Evolutionary conservation across 2,329 filamentous ascomycete species (phyloP).

Genomic region (Calonectria honghensis): DNA sequence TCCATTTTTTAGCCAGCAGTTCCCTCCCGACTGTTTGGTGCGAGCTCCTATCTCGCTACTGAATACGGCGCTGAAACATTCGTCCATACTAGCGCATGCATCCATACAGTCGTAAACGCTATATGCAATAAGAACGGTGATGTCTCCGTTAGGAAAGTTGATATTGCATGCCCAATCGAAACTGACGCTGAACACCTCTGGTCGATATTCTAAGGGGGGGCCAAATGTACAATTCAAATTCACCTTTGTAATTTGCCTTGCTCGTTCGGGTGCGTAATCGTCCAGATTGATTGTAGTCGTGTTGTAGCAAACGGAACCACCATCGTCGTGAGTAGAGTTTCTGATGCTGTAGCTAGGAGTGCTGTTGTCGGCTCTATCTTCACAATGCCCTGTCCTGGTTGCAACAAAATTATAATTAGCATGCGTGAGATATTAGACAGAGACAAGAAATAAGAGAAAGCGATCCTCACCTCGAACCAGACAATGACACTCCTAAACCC

Average conservation of each 20-base stretch:
- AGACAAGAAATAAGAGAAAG: not conserved
- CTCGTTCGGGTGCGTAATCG: not conserved
- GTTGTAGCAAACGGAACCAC: not conserved
- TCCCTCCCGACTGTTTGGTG: not conserved
- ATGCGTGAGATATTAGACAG: not conserved
- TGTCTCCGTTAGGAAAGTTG: not conserved
- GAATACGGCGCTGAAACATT: not conserved
- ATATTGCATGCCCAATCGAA: not conserved
- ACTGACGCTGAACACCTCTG: not conserved
- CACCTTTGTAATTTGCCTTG: not conserved
- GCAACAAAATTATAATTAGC: not conserved
- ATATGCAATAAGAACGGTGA: not conserved
- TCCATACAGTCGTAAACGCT: not conserved
- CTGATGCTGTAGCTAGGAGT: not conserved
- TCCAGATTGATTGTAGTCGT: not conserved
- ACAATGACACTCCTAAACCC: not conserved
- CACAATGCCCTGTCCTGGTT: no score
- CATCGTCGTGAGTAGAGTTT: not conserved
- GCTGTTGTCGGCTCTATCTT: not conserved
- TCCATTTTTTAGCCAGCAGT: not conserved
- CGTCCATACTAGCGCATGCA: not conserved
- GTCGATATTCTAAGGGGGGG: not conserved
- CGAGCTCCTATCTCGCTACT: not conserved
- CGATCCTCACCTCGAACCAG: not conserved
- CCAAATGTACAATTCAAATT: not conserved